Base-by-base conservation (phyloP, 2,329 filamentous ascomycete genomes). In the Penicillium vulpinum region DNA sequence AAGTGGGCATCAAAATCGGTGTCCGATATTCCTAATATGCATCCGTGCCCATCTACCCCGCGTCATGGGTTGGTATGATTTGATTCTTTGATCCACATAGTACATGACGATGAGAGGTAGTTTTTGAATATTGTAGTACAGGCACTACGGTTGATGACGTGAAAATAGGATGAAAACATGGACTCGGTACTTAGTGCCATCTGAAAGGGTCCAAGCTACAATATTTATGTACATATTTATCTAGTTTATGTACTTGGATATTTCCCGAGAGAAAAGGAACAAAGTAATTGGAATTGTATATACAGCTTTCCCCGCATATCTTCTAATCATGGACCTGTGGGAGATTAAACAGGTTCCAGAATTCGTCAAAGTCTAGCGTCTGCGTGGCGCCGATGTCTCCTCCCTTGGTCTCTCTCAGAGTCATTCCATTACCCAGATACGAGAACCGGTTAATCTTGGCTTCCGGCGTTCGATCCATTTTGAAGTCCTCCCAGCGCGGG, bases 401-500 rank as follows among this genome's bases (percentile, higher is more conserved):
- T 26, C 46, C 46, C 22, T 48, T 48, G 11, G 33, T 21, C 7
- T 38, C 46, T 13, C 46, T 48, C n/a, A 50, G 6, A 8, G 47
- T 50, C 4, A 15, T 39, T 11, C 82, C 82, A 46, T 83, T 83
- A 8, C 82, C 81, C 15, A 83, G 70, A 57, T 81, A 84, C 15
- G 62, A 70, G 62, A 83, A 83, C 22, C 81, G 70, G 59, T 83
- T 61, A 4, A 7, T 26, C 15, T 31, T 26, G 0, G 53, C 45
- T 15, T 72, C 2, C 72, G 70, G 68, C 0, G 81, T 66, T 41
- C 82, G 79, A 64, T 78, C 73, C 59, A 82, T 83, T 53, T 81
- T 75, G 69, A 77, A 85, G 53, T 85, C 83, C 63, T 85, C 83
- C 82, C 82, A 85, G 13, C 82, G 70, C 1, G 82, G 82, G 26